phyloP scores from a whole-genome alignment of 192 early-diverging fungal species.

The Coemansia sp. region DNA sequence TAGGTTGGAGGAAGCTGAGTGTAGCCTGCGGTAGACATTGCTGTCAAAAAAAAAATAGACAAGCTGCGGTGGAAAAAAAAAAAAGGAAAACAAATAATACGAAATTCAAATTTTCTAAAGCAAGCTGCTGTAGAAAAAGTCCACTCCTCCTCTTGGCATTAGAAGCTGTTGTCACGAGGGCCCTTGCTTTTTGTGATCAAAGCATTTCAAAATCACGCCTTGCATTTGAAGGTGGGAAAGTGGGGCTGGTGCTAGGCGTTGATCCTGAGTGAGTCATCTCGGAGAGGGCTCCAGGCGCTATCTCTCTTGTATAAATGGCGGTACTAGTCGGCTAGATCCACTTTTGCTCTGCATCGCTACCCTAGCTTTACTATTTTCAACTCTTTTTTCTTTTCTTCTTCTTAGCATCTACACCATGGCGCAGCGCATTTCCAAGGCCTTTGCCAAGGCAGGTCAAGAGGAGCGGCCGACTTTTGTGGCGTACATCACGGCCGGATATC shows the following conservation, averaged over 20 bases:
- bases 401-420: slow-evolving; percentile 23
- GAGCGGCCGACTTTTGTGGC: slow-evolving; percentile 85
- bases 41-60: slow-evolving; percentile 12
- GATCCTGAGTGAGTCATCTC: slow-evolving; percentile 5
- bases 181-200: neutral
- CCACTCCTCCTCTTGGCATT: neutral
- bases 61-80: neutral
- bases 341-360: neutral
- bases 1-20: slow-evolving; percentile 50
- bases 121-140: neutral
- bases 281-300: neutral
- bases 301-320: neutral
- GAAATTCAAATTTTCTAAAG: neutral
- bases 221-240: neutral
- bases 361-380: neutral
- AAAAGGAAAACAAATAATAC: neutral
- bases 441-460: slow-evolving; percentile 39
- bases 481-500: slow-evolving; percentile 93
- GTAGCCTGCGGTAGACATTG: slow-evolving; percentile 48
- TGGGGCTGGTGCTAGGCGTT: neutral
- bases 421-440: slow-evolving; percentile 41
- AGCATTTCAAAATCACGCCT: neutral
- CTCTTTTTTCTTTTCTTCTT: too few relatives aligned
- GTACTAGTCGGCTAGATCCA: neutral
- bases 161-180: neutral